Percentiles rank a stretch among this genome's conserved stretches.
phyloP scores from a whole-genome alignment of 164 flowering plant genomes.

The Sedum album region DNA sequence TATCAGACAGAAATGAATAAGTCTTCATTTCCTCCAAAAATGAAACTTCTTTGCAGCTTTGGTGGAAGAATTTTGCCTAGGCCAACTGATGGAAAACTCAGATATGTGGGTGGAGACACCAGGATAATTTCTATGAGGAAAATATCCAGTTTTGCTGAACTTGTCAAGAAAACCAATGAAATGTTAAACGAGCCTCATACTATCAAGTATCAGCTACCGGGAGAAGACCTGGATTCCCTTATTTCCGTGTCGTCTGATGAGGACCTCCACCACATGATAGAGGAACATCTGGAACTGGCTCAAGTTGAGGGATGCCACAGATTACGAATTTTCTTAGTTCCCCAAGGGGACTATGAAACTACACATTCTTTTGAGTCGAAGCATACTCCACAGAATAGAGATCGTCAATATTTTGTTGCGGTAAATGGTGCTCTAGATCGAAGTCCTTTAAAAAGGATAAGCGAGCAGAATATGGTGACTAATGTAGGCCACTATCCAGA shows the following conservation, averaged over 20 bases:
- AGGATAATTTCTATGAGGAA: conserved; percentile 56
- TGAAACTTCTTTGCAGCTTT: conserved; percentile 83
- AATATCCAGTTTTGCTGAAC: conserved; percentile 37
- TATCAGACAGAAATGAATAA: conserved; percentile 25
- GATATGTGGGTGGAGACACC: conserved; percentile 91
- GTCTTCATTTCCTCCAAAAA: conserved; percentile 32
- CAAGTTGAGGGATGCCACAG: conserved; percentile 41
- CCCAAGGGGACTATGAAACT: conserved; percentile 43
- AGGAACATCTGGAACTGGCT: conserved; percentile 62
- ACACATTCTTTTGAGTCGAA: conserved; percentile 34
- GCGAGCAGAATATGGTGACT: conserved; percentile 33
- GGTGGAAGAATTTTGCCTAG: conserved; percentile 81
- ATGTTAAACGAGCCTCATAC: conserved; percentile 52
- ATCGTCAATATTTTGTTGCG: conserved; percentile 73
- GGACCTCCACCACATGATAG: conserved; percentile 79
- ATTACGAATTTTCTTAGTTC: conserved; percentile 54
- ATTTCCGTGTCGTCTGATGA: conserved; percentile 79
- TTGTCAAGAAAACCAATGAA: conserved; percentile 44
- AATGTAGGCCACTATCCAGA: conserved; percentile 14
- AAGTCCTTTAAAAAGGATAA: conserved; percentile 37
- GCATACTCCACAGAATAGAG: conserved; percentile 25
- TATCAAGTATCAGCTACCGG: conserved; percentile 85
- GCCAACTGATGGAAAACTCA: conserved; percentile 72
- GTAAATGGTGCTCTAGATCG: conserved; percentile 56
- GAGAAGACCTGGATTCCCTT: conserved; percentile 88